phyloP scores from a whole-genome alignment of 768 basidiomycete species.

The Holtermannia corniformis region DNA sequence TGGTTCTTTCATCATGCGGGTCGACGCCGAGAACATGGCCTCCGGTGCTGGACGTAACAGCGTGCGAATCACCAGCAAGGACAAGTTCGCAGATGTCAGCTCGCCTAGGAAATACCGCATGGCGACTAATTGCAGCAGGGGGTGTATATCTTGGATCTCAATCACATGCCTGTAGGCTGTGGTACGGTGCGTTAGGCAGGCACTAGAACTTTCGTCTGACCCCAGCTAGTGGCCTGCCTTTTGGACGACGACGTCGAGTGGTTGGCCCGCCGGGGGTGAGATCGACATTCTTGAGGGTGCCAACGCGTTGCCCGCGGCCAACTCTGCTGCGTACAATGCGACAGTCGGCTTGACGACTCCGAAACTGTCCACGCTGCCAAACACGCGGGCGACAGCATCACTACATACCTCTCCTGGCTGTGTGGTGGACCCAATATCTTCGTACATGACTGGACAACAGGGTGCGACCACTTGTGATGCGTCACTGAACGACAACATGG shows the following conservation, averaged over 20 bases:
- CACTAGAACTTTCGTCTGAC: too few relatives aligned
- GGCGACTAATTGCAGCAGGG: constrained; percentile 15
- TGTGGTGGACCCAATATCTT: neutral
- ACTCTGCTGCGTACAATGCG: constrained; percentile 27
- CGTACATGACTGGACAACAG: constrained; percentile 24
- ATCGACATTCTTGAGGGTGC: constrained; percentile 41
- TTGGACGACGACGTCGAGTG: constrained; percentile 34
- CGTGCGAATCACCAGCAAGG: constrained; percentile 34
- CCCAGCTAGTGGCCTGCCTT: constrained; percentile 39
- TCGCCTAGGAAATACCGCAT: neutral
- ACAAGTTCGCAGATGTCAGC: constrained; percentile 36
- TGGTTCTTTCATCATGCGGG: constrained; percentile 32
- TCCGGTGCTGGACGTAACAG: constrained; percentile 34
- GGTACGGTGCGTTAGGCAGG: constrained; percentile 23
- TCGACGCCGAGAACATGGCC: constrained; percentile 23
- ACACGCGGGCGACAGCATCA: constrained; percentile 15
- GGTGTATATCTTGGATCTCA: constrained; percentile 39
- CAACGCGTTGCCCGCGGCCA: constrained; percentile 26
- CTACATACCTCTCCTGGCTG: constrained; percentile 27
- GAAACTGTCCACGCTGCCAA: constrained; percentile 3
- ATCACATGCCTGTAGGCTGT: constrained; percentile 41
- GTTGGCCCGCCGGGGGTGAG: constrained; percentile 39
- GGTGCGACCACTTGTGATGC: constrained; percentile 28
- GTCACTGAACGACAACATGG: constrained; percentile 49
- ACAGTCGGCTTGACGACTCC: constrained; percentile 9